These are phyloP conservation scores for Hyphopichia fennica DNA, from an alignment of 1,139 yeast species.

Conservation along the genomic window DNA sequence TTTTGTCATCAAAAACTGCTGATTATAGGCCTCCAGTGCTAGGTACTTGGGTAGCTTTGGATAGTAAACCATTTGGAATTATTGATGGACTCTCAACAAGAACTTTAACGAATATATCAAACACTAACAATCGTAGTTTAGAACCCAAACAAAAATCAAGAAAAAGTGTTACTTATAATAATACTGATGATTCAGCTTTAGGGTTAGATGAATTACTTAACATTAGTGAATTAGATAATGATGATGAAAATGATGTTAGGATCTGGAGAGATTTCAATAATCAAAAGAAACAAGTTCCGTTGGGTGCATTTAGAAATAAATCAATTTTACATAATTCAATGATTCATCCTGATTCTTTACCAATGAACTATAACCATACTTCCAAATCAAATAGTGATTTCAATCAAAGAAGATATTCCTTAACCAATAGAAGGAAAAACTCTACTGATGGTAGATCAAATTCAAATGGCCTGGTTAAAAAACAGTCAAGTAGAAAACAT, in stretches of 20 bases:
- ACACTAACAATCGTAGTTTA: slow-evolving; percentile 7
- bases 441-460: slow-evolving; percentile 8
- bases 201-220: slow-evolving; percentile 85
- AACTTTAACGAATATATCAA: slow-evolving; percentile 41
- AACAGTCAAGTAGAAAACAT: background rate
- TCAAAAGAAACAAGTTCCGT: slow-evolving; percentile 64
- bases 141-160: slow-evolving; percentile 18
- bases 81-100: slow-evolving; percentile 92
- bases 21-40: slow-evolving; percentile 88
- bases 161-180: slow-evolving; percentile 20
- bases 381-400: slow-evolving; percentile 20
- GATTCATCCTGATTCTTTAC: slow-evolving; percentile 22
- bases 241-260: slow-evolving; percentile 55
- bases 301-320: slow-evolving; percentile 87
- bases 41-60: slow-evolving; percentile 87
- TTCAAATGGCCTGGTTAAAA: slow-evolving; percentile 6
- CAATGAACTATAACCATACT: slow-evolving; percentile 22
- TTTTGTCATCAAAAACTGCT: slow-evolving; percentile 77
- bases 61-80: slow-evolving; percentile 83
- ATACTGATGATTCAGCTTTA: slow-evolving; percentile 58
- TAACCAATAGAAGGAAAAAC: slow-evolving; percentile 9
- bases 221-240: slow-evolving; percentile 85
- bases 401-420: slow-evolving; percentile 19
- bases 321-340: slow-evolving; percentile 44
- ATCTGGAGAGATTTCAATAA: slow-evolving; percentile 55